These are phyloP conservation scores for Ganoderma meredithae DNA, from an alignment of 1,284 basidiomycete species.

Conservation along the genomic window DNA sequence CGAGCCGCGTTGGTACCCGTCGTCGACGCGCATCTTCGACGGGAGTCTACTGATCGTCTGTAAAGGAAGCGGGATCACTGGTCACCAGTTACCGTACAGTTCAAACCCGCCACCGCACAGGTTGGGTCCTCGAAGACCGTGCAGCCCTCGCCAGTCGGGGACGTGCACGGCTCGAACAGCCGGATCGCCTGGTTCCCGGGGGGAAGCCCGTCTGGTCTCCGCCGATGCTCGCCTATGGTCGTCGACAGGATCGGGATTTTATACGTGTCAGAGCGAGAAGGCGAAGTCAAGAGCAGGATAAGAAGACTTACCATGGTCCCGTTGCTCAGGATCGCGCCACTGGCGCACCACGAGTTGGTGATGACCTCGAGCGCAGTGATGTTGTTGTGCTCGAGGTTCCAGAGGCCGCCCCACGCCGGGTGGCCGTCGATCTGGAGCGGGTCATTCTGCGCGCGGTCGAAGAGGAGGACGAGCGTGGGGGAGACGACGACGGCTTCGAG, in stretches of 20 bases:
- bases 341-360: constrained; percentile 35
- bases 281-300: too few relatives aligned
- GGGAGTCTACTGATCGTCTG: constrained; percentile 50
- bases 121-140: constrained; percentile 48
- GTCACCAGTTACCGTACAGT: too few relatives aligned
- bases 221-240: constrained; percentile 48
- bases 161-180: constrained; percentile 45
- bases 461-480: constrained; percentile 50
- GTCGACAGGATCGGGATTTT: not conserved
- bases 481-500: constrained; percentile 56
- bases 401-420: constrained; percentile 13
- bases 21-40: constrained; percentile 49
- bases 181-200: constrained; percentile 42
- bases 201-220: constrained; percentile 51
- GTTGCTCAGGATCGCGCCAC: constrained; percentile 49
- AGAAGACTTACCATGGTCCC: constrained; percentile 48
- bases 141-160: constrained; percentile 45
- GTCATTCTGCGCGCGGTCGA: constrained; percentile 51
- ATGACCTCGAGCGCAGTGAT: constrained; percentile 15
- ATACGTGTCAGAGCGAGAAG: too few relatives aligned
- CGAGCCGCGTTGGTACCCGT: constrained; percentile 51
- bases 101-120: too few relatives aligned
- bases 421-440: constrained; percentile 16
- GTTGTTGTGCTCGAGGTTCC: constrained; percentile 40
- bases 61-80: too few relatives aligned